phyloP scores from a whole-genome alignment of 805 yeast genomes.

The Metschnikowia matae region DNA sequence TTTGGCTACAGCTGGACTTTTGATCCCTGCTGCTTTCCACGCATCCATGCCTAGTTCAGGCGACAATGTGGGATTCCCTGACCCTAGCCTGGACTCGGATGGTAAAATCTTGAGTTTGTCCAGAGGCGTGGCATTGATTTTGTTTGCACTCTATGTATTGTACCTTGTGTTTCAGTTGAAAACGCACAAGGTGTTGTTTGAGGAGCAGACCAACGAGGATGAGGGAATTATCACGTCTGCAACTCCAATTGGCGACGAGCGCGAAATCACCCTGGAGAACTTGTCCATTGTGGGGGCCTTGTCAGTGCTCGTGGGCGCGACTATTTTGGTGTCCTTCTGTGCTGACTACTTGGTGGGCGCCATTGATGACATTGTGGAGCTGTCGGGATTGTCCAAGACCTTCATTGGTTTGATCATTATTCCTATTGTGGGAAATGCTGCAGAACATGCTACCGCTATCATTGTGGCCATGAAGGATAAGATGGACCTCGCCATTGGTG shows the following conservation, averaged over 20 bases:
- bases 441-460: constrained; percentile 96
- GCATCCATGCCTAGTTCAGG: constrained; percentile 60
- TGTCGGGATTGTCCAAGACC: constrained; percentile 86
- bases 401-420: constrained; percentile 90
- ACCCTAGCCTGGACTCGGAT: constrained; percentile 33
- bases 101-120: constrained; percentile 66
- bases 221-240: constrained; percentile 38
- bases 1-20: constrained; percentile 79
- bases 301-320: constrained; percentile 54
- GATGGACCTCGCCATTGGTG: constrained; percentile 96
- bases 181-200: constrained; percentile 78
- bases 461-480: constrained; percentile 93
- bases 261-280: constrained; percentile 24
- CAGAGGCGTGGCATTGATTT: constrained; percentile 78
- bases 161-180: constrained; percentile 84
- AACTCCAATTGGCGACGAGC: constrained; percentile 19
- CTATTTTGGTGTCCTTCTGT: constrained; percentile 78
- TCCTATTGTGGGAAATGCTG: constrained; percentile 98
- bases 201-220: constrained; percentile 42
- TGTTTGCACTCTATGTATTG: constrained; percentile 71
- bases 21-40: constrained; percentile 95
- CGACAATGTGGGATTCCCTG: constrained; percentile 35
- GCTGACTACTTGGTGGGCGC: constrained; percentile 94
- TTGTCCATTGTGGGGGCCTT: constrained; percentile 55
- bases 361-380: constrained; percentile 81